Base-by-base conservation (phyloP, 2,329 filamentous ascomycete genomes). In the Pezicula carpinea region DNA sequence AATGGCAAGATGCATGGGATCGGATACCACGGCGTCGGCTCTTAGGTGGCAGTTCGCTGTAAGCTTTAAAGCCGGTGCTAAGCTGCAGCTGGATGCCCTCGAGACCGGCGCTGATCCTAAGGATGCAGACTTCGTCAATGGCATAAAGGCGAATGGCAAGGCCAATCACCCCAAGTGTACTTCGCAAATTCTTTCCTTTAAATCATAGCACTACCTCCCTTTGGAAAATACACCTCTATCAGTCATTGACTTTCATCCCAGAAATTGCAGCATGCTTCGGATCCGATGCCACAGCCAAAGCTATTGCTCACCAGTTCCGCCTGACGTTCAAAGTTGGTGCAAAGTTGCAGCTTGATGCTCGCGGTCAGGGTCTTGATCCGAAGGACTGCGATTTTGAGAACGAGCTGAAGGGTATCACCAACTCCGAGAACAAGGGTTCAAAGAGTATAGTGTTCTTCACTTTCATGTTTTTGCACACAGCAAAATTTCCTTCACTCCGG, bases 241-340 rank as follows among this genome's bases (percentile, higher is more conserved):
- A 34, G 46, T 53, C 23, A 49, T 23, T 4, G 10, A 26, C 32
- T 18, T 39, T 19, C n/a, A 14, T 14, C n/a, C 36, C 32, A 82
- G 79, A 80, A 39, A 80, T 82, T 43, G 73, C 76, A 49, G 76
- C 72, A 50, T 74, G 75, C 61, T 81, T 77, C 53, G 78, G 77
- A 22, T 34, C 29, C 7, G 75, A 77, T 44, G 80, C 75, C 3
- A 82, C 78, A 0, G 61, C 70, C 0, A 69, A 70, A 15, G 78
- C 79, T 5, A 71, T 82, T 13, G 71, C 76, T 53, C 81, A 77
- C 58, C 78, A 81, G 55, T 79, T 82, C 56, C 71, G 77, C 1
- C 23, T 23, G 38, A 52, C 60, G 15, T 73, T 80, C 64, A 79
- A 78, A 60, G 69, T 68, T 34, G 69, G 77, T 13, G 76, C 73